A percentile compares a stretch with the other conserved stretches of the same genome.
phyloP scores from a whole-genome alignment of 2,329 filamentous ascomycete species.

The Apiospora malaysiana region DNA sequence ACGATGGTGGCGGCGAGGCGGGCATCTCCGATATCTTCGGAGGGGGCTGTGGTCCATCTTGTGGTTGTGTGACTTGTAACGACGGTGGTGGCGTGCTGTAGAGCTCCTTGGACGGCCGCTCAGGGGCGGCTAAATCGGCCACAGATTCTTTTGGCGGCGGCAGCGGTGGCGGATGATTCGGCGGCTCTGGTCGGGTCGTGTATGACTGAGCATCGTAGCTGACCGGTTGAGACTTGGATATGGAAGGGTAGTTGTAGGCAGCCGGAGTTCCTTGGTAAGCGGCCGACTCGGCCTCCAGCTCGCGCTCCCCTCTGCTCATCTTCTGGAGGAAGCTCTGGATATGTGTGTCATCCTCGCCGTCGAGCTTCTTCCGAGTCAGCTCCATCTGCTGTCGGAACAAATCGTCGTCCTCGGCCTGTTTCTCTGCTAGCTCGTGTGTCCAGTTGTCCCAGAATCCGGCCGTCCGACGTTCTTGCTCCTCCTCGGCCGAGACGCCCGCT shows the following conservation, averaged over 20 bases:
- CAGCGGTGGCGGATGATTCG: slow-evolving; percentile 44
- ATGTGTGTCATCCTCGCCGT: slow-evolving; percentile 36
- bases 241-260: slow-evolving; percentile 62
- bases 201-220: slow-evolving; percentile 45
- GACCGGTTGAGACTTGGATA: slow-evolving; percentile 57
- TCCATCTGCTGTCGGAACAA: slow-evolving; percentile 60
- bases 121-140: slow-evolving; percentile 27
- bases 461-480: slow-evolving; percentile 60
- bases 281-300: slow-evolving; percentile 27
- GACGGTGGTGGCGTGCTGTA: slow-evolving; percentile 31
- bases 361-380: slow-evolving; percentile 53
- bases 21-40: slow-evolving; percentile 38
- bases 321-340: slow-evolving; percentile 34
- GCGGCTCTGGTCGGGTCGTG: slow-evolving; percentile 27
- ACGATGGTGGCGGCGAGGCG: slow-evolving; percentile 36
- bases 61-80: slow-evolving; percentile 27
- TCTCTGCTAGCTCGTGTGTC: slow-evolving; percentile 41
- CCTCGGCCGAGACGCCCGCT: slow-evolving; percentile 61
- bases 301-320: slow-evolving; percentile 28
- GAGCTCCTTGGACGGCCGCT: slow-evolving; percentile 39
- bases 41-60: slow-evolving; percentile 31
- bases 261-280: slow-evolving; percentile 24
- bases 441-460: slow-evolving; percentile 52
- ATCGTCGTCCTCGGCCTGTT: slow-evolving; percentile 46
- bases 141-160: slow-evolving; percentile 46